Evolutionary conservation across 305 asterid species (phyloP).

Genomic region (Solanum hybrid): DNA sequence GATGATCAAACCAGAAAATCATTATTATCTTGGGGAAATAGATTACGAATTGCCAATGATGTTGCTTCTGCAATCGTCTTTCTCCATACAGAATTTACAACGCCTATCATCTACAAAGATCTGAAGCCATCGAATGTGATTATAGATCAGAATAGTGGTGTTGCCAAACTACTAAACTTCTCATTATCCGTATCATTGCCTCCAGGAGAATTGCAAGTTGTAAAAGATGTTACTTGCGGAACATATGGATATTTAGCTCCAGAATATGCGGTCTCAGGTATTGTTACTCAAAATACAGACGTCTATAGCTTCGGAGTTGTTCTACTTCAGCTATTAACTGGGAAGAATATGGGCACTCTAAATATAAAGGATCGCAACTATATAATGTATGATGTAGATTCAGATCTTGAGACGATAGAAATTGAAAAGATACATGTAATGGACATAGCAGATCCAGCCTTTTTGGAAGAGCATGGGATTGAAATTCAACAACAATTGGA

Average conservation of each 20-base stretch:
- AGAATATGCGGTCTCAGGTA: neutral
- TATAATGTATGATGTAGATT: neutral
- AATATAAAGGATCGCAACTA: neutral
- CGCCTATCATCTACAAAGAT: constrained; percentile 8
- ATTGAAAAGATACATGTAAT: neutral
- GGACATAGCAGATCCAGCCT: neutral
- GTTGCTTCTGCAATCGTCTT: neutral
- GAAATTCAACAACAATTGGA: neutral
- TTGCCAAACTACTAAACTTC: constrained; percentile 7
- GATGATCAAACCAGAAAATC: neutral
- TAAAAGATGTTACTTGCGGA: neutral
- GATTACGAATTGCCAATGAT: neutral
- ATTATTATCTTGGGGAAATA: neutral
- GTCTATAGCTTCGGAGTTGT: neutral
- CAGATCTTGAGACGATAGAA: neutral
- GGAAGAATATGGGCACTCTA: neutral
- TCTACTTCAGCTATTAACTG: neutral
- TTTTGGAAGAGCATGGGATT: neutral
- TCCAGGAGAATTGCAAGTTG: neutral
- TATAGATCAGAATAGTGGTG: neutral
- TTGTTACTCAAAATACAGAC: neutral
- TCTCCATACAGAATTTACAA: constrained; percentile 11
- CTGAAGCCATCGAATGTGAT: neutral
- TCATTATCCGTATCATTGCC: neutral
- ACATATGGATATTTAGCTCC: neutral